phyloP scores from a whole-genome alignment of 345 rosid genomes.

The Lepidium sativum region DNA sequence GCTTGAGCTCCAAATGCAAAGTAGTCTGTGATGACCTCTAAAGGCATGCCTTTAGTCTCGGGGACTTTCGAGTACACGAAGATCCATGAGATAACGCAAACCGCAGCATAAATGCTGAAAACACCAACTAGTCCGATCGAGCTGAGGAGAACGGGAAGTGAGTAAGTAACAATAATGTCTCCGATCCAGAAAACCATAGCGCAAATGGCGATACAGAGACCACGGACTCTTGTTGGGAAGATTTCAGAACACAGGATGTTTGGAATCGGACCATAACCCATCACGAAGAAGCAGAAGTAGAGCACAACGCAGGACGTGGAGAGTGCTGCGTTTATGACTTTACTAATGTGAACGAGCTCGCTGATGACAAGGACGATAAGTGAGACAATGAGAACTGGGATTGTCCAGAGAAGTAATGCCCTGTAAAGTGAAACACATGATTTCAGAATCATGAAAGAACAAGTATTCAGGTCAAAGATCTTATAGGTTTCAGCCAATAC shows the following conservation, averaged over 20 bases:
- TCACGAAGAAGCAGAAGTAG: slow-evolving; percentile 88
- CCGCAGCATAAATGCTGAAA: slow-evolving; percentile 67
- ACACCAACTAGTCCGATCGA: slow-evolving; percentile 73
- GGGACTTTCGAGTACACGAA: slow-evolving; percentile 92
- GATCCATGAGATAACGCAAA: slow-evolving; percentile 70
- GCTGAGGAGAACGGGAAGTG: slow-evolving; percentile 76
- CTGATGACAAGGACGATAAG: slow-evolving; percentile 58
- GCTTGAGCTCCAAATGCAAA: slow-evolving; percentile 81
- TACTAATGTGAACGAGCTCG: slow-evolving; percentile 40
- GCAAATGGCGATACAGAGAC: slow-evolving; percentile 92
- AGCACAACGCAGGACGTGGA: slow-evolving; percentile 72
- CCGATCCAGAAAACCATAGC: slow-evolving; percentile 79
- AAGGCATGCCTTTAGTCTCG: slow-evolving; percentile 97
- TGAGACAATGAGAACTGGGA: slow-evolving; percentile 68
- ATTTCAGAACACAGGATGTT: slow-evolving; percentile 96
- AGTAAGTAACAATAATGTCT: slow-evolving; percentile 84
- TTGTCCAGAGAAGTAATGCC: slow-evolving; percentile 66
- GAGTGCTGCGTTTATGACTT: slow-evolving; percentile 52
- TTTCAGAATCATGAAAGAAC: slow-evolving; percentile 5
- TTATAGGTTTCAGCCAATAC: slow-evolving; percentile 22
- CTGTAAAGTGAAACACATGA: slow-evolving; percentile 35
- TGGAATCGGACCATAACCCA: slow-evolving; percentile 86
- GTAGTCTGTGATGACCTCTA: slow-evolving; percentile 95
- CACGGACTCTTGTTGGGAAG: slow-evolving; percentile 96
- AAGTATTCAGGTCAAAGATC: not conserved